phyloP scores from a whole-genome alignment of 768 basidiomycete genomes.

The Sistotremastrum suecicum region DNA sequence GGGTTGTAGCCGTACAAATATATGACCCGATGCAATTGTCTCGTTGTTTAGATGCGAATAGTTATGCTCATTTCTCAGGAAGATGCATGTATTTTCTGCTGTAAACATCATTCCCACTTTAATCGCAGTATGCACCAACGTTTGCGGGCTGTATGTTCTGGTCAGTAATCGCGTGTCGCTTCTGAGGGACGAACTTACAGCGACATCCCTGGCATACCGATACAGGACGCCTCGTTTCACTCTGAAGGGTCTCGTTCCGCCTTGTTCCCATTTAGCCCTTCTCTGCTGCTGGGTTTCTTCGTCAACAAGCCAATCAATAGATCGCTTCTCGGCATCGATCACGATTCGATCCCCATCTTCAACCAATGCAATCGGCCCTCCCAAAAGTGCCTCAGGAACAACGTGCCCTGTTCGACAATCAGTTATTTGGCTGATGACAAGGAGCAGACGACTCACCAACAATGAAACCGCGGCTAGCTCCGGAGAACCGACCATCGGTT shows the following conservation, averaged over 20 bases:
- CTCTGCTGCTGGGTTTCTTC: conserved; percentile 52
- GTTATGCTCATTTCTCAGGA: conserved; percentile 7
- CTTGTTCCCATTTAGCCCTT: conserved; percentile 53
- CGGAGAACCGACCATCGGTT: conserved; percentile 84
- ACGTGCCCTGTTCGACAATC: conserved; percentile 32
- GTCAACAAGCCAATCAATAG: conserved; percentile 60
- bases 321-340: conserved; percentile 52
- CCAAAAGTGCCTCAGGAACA: conserved; percentile 53
- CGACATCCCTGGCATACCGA: conserved; percentile 77
- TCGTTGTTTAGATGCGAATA: conserved; percentile 5
- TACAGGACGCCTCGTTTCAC: conserved; percentile 63
- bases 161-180: conserved; percentile 1
- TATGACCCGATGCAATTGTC: neutral
- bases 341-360: conserved; percentile 68
- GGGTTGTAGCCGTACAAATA: conserved; percentile 3
- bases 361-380: conserved; percentile 81
- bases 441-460: conserved; percentile 24
- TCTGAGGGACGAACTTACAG: conserved; percentile 35
- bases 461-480: conserved; percentile 58
- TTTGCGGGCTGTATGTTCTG: conserved; percentile 49
- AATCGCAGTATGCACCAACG: conserved; percentile 75
- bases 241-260: conserved; percentile 46
- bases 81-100: conserved; percentile 3
- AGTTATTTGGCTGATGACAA: neutral
- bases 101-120: conserved; percentile 8